Percentiles rank a stretch among this genome's conserved stretches.
These are phyloP conservation scores for Xylogone sp. DNA, from an alignment of 2,329 filamentous ascomycete species.

Conservation along the genomic window DNA sequence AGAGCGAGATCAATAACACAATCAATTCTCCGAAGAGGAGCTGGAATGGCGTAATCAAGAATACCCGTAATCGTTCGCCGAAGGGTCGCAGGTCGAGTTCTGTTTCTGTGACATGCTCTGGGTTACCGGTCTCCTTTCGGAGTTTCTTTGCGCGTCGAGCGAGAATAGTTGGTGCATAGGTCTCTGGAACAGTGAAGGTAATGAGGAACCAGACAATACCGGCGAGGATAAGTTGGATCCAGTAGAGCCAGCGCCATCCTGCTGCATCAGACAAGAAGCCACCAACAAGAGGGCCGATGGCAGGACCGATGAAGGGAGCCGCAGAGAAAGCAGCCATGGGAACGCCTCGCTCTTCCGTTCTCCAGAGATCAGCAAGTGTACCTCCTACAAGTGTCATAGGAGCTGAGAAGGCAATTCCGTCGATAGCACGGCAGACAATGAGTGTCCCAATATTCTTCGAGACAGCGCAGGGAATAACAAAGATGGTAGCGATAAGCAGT, in stretches of 20 bases:
- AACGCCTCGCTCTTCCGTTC: slow-evolving; percentile 76
- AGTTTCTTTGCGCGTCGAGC: slow-evolving; percentile 66
- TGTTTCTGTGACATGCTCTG: slow-evolving; percentile 70
- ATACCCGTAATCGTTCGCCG: slow-evolving; percentile 64
- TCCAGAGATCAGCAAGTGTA: slow-evolving; percentile 81
- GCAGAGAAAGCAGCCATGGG: slow-evolving; percentile 85
- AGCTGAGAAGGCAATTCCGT: slow-evolving; percentile 79
- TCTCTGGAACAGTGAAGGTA: slow-evolving; percentile 86
- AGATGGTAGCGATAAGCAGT: slow-evolving; percentile 61
- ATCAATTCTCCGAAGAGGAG: slow-evolving; percentile 82
- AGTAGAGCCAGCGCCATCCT: slow-evolving; percentile 84
- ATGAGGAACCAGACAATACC: slow-evolving; percentile 69
- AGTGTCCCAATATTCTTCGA: slow-evolving; percentile 73
- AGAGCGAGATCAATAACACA: slow-evolving; percentile 76
- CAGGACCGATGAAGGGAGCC: slow-evolving; percentile 78
- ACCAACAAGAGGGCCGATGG: slow-evolving; percentile 71
- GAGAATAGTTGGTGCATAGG: slow-evolving; percentile 78
- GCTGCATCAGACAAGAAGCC: slow-evolving; percentile 68
- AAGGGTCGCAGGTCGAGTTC: slow-evolving; percentile 73
- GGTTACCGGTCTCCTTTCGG: slow-evolving; percentile 63
- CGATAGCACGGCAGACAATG: slow-evolving; percentile 71
- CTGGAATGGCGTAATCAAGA: slow-evolving; percentile 79
- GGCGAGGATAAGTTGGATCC: slow-evolving; percentile 77
- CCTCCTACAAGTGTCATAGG: slow-evolving; percentile 85
- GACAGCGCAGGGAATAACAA: slow-evolving; percentile 77